Evolutionary conservation across 768 basidiomycete genomes (phyloP), one percentile per base, ranked within the genome.

Genomic region (Amanita exitialis): DNA sequence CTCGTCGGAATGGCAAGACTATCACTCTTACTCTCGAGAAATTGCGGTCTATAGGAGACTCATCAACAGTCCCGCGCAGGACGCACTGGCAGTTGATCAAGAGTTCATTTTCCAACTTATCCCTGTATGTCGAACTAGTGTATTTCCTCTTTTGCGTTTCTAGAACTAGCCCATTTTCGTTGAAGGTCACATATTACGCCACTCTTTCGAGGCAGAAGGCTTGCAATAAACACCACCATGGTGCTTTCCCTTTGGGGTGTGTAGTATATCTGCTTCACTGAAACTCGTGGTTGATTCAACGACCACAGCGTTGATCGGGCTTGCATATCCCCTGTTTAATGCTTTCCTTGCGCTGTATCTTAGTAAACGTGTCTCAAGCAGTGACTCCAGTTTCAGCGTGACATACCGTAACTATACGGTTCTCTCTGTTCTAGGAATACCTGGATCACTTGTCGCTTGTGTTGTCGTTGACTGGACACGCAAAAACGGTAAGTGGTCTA

Each of bases 311-410:
- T 78, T 44, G 42, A 51, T 51, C 32, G 78, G 78, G 6, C 68
- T 78, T 1, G 77, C 75, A 6, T 79, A 75, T 56, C 79, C 79
- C 4, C 64, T 80, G 2, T 78, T 72, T 64, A 77, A 68, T 50
- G 60, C 66, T 3, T 80, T 79, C 63, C 65, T 80, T 20, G 73
- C 78, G 3, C 61, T 75, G 1, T 77, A 76, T 55, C 69, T 78
- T 18, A 62, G 59, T 28, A 61, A 65, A 13, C 69, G 65, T 27
- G 61, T 67, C 49, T 55, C 66, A 0, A 56, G 59, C 7, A 54
- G 57, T 8, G 12, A 13, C 4, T 32, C 62, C 4, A 49, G 61
- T 9, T 56, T 68, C 0, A 53, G 56, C 47, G 51, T 39, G 4
- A 74, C 73, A 3, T 77, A 74, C 55, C 70, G 74, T 43, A 75